phyloP scores from a whole-genome alignment of 2,329 filamentous ascomycete genomes.

The Microdochium paspali region DNA sequence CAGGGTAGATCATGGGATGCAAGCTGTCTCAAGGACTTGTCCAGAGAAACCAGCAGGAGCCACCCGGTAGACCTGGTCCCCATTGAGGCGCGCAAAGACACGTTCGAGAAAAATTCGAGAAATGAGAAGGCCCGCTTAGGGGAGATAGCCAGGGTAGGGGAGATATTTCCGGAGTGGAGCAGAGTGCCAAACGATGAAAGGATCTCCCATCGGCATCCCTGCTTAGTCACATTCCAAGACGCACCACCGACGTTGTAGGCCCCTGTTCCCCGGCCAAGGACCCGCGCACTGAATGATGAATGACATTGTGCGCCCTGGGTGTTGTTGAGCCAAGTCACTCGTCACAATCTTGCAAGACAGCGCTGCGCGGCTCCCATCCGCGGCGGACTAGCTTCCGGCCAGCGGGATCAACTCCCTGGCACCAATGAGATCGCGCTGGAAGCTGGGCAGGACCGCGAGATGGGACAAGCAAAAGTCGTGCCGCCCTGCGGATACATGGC shows the following conservation, averaged over 20 bases:
- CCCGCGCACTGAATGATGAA: background rate
- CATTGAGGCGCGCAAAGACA: conserved; percentile 12
- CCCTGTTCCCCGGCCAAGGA: background rate
- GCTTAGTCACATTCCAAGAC: background rate
- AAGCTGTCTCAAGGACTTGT: background rate
- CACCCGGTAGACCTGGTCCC: conserved; percentile 2
- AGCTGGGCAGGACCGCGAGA: background rate
- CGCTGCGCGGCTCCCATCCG: background rate
- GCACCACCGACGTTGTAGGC: conserved; percentile 3
- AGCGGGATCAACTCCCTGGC: background rate
- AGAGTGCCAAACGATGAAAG: conserved; percentile 10
- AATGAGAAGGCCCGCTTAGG: conserved; percentile 9
- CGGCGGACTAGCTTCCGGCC: background rate
- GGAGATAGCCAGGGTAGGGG: conserved; percentile 16
- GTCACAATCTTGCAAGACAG: background rate
- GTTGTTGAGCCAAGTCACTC: background rate
- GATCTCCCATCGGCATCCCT: conserved; percentile 12
- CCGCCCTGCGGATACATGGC: too few relatives aligned
- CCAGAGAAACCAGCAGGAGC: background rate
- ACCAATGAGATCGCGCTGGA: background rate
- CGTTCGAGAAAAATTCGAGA: conserved; percentile 25
- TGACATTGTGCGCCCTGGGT: background rate
- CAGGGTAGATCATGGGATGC: too few relatives aligned
- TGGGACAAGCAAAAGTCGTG: background rate
- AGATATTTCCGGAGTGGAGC: conserved; percentile 18